Evolutionary conservation across 441 rosid species (phyloP).

Genomic region (Syzygium malaccense): DNA sequence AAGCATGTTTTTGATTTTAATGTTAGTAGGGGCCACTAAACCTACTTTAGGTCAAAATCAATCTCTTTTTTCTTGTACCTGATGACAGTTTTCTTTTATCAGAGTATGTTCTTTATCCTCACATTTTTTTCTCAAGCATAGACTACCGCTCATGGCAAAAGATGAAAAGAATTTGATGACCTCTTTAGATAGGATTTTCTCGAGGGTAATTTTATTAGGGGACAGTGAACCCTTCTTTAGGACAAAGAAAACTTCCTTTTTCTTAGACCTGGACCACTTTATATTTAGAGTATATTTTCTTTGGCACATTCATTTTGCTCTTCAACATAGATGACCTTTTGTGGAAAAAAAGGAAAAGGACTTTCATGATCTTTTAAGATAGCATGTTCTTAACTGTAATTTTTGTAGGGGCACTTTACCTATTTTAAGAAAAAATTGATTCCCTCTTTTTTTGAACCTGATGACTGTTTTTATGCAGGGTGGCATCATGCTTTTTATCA

Average conservation of each 20-base stretch:
- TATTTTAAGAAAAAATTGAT: background rate
- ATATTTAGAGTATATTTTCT: background rate
- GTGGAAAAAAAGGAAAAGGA: background rate
- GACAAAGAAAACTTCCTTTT: background rate
- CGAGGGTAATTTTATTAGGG: background rate
- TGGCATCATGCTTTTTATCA: slow-evolving; percentile 75
- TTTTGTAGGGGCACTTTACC: background rate
- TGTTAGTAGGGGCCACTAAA: background rate
- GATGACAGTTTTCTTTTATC: background rate
- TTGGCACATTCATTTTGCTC: background rate
- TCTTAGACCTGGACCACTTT: background rate
- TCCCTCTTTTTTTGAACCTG: background rate
- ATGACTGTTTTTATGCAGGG: slow-evolving; percentile 41
- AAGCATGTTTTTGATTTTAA: background rate
- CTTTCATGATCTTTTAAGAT: background rate
- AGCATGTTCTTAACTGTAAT: background rate
- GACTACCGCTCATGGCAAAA: background rate
- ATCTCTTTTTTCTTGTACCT: background rate
- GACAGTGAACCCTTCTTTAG: background rate
- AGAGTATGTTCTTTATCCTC: background rate
- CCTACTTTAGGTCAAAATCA: background rate
- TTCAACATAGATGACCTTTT: background rate
- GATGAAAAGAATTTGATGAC: background rate
- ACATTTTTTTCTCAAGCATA: background rate
- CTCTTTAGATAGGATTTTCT: background rate